Evolutionary conservation across 306 rosid species (phyloP).

Genomic region (Ammopiptanthus mongolicus): DNA sequence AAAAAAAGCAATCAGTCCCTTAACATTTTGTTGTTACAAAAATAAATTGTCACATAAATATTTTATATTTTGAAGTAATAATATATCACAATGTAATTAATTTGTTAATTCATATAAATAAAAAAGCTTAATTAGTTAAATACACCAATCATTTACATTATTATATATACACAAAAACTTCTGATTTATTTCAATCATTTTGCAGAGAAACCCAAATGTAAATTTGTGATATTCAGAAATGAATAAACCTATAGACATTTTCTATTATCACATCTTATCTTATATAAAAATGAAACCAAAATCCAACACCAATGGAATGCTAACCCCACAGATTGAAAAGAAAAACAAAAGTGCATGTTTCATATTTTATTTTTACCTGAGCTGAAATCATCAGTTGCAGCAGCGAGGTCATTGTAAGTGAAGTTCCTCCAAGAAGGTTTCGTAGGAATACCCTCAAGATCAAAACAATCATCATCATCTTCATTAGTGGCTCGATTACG

Average conservation of each 20-base stretch:
- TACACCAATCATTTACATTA: not conserved
- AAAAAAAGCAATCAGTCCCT: too few species aligned
- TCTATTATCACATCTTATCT: too few species aligned
- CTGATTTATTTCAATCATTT: too few species aligned
- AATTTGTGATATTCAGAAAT: too few species aligned
- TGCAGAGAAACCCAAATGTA: too few species aligned
- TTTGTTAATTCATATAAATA: not conserved
- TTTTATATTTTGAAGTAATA: not conserved
- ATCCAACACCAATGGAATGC: not conserved
- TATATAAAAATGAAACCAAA: not conserved
- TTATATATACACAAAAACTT: too few species aligned
- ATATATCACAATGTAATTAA: not conserved
- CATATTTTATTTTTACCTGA: conserved; percentile 27
- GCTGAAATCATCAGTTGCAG: conserved; percentile 55
- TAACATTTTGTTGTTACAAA: too few species aligned
- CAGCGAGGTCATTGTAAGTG: conserved; percentile 42
- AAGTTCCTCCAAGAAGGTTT: conserved; percentile 72
- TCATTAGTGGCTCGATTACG: conserved; percentile 33
- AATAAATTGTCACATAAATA: not conserved
- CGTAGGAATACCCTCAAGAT: conserved; percentile 17
- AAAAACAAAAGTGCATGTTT: not conserved
- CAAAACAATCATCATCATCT: conserved; percentile 22
- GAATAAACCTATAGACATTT: not conserved
- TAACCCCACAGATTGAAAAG: not conserved
- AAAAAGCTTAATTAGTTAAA: not conserved